Evolutionary conservation across 2,329 filamentous ascomycete species (phyloP).

Genomic region (Trichoderma pleuroti): DNA sequence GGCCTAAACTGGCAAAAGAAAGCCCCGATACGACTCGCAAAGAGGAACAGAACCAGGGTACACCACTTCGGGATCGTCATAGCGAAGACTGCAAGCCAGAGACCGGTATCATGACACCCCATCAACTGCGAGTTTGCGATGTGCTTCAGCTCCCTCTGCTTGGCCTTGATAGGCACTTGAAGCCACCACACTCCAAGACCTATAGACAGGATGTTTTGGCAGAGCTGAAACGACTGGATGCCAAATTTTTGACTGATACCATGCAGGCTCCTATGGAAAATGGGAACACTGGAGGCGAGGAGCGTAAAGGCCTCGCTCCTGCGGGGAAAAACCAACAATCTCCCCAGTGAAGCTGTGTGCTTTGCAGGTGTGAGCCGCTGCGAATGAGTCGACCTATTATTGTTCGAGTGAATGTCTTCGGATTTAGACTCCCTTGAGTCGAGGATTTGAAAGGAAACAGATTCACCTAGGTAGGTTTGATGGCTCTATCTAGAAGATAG

Average conservation of each 20-base stretch:
- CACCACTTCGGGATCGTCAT: background rate
- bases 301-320: background rate
- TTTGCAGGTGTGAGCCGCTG: background rate
- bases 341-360: background rate
- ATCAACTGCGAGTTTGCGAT: constrained; percentile 20
- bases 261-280: background rate
- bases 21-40: background rate
- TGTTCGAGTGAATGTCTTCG: background rate
- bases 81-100: background rate
- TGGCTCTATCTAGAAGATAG: background rate
- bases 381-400: background rate
- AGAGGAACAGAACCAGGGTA: background rate
- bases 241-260: constrained; percentile 28
- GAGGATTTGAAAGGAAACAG: background rate
- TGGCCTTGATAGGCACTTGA: constrained; percentile 25
- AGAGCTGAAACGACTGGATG: constrained; percentile 29
- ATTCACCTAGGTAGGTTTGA: background rate
- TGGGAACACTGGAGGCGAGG: background rate
- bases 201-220: constrained; percentile 28
- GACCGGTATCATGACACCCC: background rate
- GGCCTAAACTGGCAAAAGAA: background rate
- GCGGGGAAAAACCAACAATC: too few species aligned
- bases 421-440: background rate
- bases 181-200: constrained; percentile 13
- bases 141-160: constrained; percentile 25